phyloP scores from a whole-genome alignment of 192 early-diverging fungal species.

The Podila clonocystis region DNA sequence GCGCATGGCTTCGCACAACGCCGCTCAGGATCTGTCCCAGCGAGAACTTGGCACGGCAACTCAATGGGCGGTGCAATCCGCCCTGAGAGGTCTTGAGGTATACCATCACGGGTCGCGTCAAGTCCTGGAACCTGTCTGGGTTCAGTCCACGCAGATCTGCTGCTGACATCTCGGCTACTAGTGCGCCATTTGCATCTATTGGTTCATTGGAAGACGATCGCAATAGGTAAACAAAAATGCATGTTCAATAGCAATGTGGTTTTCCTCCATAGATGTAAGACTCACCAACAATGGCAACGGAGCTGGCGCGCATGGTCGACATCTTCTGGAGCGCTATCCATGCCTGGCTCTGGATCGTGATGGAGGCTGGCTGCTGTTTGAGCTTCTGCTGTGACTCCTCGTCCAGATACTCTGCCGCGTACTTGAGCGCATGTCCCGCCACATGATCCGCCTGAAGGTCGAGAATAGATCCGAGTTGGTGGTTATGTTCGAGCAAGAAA shows the following conservation, averaged over 20 bases:
- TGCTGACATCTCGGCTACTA: conserved; percentile 77
- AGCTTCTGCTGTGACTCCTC: conserved; percentile 1
- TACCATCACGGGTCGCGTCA: conserved; percentile 70
- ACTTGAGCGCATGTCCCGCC: conserved; percentile 27
- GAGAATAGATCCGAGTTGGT: conserved; percentile 59
- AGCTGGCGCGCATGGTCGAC: conserved; percentile 56
- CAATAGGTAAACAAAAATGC: not conserved
- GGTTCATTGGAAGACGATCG: not conserved
- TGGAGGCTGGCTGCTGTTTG: conserved; percentile 31
- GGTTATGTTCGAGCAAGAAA: conserved; percentile 60
- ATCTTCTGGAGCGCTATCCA: conserved; percentile 56
- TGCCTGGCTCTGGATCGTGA: conserved; percentile 56
- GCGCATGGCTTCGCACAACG: conserved; percentile 59
- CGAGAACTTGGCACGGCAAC: conserved; percentile 59
- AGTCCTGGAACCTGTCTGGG: conserved; percentile 58
- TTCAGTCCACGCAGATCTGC: conserved; percentile 81
- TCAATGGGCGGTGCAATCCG: conserved; percentile 62
- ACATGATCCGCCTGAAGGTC: conserved; percentile 41
- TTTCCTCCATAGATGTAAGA: not conserved
- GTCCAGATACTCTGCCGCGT: conserved; percentile 24
- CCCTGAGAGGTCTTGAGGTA: conserved; percentile 67
- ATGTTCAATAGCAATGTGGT: not conserved
- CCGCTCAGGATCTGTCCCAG: conserved; percentile 64
- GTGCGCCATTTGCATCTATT: conserved; percentile 60
- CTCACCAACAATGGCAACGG: conserved; percentile 66